Evolutionary conservation across 1,284 basidiomycete species (phyloP).

Genomic region (Sanguinoderma infundibulare): DNA sequence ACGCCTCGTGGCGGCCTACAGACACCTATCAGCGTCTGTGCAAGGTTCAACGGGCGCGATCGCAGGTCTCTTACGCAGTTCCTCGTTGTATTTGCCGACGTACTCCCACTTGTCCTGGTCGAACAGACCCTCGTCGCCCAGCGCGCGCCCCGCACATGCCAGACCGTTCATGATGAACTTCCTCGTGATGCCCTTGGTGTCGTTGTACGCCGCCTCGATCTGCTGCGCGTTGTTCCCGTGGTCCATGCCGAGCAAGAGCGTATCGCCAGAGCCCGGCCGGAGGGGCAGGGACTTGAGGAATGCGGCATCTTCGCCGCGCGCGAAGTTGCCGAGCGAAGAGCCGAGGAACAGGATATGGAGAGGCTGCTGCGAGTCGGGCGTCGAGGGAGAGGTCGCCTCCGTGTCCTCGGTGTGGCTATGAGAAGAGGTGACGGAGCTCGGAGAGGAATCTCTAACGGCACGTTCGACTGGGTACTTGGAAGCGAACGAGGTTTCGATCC

Average conservation of each 20-base stretch:
- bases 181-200: slow-evolving; percentile 76
- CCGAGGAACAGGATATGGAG: slow-evolving; percentile 93
- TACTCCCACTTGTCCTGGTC: slow-evolving; percentile 83
- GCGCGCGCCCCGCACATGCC: slow-evolving; percentile 58
- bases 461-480: slow-evolving; percentile 27
- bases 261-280: slow-evolving; percentile 71
- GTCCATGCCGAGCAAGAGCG: slow-evolving; percentile 84
- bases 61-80: slow-evolving; percentile 55
- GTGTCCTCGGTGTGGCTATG: slow-evolving; percentile 29
- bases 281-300: slow-evolving; percentile 87
- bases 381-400: slow-evolving; percentile 43
- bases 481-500: slow-evolving; percentile 18
- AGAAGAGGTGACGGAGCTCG: slow-evolving; percentile 37
- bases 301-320: slow-evolving; percentile 68
- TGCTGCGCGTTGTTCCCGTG: slow-evolving; percentile 71
- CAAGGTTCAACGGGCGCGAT: neutral
- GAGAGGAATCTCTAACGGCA: slow-evolving; percentile 35
- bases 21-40: slow-evolving; percentile 1
- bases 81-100: slow-evolving; percentile 76
- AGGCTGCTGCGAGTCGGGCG: slow-evolving; percentile 48
- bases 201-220: slow-evolving; percentile 87
- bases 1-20: slow-evolving; percentile 86
- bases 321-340: slow-evolving; percentile 93
- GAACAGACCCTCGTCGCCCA: slow-evolving; percentile 69
- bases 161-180: slow-evolving; percentile 94